phyloP scores from a whole-genome alignment of 106 monocot species.

The Triglochin maritima region DNA sequence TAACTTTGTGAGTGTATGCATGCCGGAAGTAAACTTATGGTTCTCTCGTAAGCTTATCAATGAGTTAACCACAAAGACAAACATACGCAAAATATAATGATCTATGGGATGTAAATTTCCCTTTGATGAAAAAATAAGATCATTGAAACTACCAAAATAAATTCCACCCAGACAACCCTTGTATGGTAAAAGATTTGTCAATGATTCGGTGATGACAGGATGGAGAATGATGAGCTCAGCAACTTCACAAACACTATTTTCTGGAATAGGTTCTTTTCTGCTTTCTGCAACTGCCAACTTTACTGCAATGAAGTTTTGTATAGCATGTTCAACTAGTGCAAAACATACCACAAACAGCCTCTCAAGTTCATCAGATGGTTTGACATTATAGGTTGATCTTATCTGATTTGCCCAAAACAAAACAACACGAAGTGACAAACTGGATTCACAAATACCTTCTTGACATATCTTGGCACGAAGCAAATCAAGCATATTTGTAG shows the following conservation, averaged over 20 bases:
- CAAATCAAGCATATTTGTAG: constrained; percentile 35
- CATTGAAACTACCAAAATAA: constrained; percentile 11
- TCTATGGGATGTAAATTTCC: constrained; percentile 38
- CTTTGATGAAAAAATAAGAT: constrained; percentile 20
- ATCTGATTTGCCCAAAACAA: constrained; percentile 71
- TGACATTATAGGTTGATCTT: constrained; percentile 22
- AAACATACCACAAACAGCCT: constrained; percentile 38
- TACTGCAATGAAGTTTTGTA: constrained; percentile 30
- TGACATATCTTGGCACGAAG: constrained; percentile 44
- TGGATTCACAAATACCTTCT: constrained; percentile 24
- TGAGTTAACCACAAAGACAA: constrained; percentile 28
- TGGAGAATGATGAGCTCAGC: constrained; percentile 53
- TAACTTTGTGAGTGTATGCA: constrained; percentile 9
- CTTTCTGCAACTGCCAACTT: constrained; percentile 11
- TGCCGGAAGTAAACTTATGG: constrained; percentile 7
- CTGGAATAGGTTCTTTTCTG: constrained; percentile 1
- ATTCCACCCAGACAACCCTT: constrained; percentile 5
- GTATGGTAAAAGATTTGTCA: constrained; percentile 34
- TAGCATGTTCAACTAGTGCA: constrained; percentile 32
- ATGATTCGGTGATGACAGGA: constrained; percentile 39
- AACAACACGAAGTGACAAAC: constrained; percentile 27
- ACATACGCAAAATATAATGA: constrained; percentile 30
- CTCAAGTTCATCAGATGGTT: constrained; percentile 27
- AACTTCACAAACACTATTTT: constrained; percentile 23
- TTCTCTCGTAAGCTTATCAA: constrained; percentile 11